phyloP scores from a whole-genome alignment of 139 green algal species.

The Nannochloris sp. region DNA sequence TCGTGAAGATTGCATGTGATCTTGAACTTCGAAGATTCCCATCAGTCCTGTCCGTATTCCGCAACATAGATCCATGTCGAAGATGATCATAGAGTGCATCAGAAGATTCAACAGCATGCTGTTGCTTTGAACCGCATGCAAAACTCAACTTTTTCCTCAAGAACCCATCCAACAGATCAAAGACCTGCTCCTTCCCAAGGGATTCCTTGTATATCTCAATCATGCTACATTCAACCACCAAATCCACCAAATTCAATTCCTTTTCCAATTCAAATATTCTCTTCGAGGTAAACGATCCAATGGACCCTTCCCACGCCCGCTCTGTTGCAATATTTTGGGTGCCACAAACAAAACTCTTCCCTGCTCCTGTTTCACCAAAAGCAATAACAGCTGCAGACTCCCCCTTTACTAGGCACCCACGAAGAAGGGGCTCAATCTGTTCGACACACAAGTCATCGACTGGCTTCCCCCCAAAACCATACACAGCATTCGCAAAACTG shows the following conservation, averaged over 20 bases:
- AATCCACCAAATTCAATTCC: slow-evolving; percentile 2
- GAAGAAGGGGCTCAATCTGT: slow-evolving; percentile 6
- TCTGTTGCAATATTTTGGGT: slow-evolving; percentile 5
- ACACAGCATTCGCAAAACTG: slow-evolving; percentile 2
- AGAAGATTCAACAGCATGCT: background rate
- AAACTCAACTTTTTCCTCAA: background rate
- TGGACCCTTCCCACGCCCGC: background rate
- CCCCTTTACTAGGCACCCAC: background rate
- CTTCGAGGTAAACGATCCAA: slow-evolving; percentile 7
- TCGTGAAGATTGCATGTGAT: slow-evolving; percentile 24
- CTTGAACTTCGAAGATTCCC: slow-evolving; percentile 13
- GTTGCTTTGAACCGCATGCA: background rate
- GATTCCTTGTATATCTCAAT: slow-evolving; percentile 24
- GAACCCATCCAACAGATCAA: slow-evolving; percentile 7
- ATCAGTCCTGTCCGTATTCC: slow-evolving; percentile 18
- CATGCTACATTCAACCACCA: slow-evolving; percentile 7
- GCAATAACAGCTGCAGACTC: slow-evolving; percentile 8
- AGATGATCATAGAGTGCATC: slow-evolving; percentile 11
- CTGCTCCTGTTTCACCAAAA: slow-evolving; percentile 18
- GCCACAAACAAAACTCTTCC: slow-evolving; percentile 18
- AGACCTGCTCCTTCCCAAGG: background rate
- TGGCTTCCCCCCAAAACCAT: background rate
- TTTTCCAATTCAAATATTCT: slow-evolving; percentile 15
- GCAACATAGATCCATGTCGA: slow-evolving; percentile 1
- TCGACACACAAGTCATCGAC: background rate